These are phyloP conservation scores for Mucor velutinosus DNA, from an alignment of 371 early-diverging fungal species.

Conservation along the genomic window DNA sequence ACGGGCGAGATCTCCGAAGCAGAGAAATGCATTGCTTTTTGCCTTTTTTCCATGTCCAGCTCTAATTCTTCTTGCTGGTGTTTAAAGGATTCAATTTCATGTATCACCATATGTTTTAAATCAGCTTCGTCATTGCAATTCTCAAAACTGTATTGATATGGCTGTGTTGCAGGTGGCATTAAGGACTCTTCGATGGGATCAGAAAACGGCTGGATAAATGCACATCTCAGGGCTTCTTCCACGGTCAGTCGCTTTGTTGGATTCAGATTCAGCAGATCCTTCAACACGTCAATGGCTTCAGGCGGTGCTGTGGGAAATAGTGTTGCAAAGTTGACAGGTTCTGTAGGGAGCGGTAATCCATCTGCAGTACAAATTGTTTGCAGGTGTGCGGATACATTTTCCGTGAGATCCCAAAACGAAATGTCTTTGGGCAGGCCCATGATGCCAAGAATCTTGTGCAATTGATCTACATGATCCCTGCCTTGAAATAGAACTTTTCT, in stretches of 20 bases:
- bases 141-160: conserved; percentile 30
- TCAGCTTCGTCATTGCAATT: conserved; percentile 13
- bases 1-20: background rate
- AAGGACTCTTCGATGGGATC: conserved; percentile 31
- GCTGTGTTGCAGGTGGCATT: background rate
- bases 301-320: conserved; percentile 54
- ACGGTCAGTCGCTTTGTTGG: conserved; percentile 85
- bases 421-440: conserved; percentile 89
- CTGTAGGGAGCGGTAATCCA: conserved; percentile 38
- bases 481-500: conserved; percentile 72
- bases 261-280: conserved; percentile 82
- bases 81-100: conserved; percentile 28
- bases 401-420: conserved; percentile 52
- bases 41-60: background rate
- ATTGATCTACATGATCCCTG: conserved; percentile 85
- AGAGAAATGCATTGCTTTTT: background rate
- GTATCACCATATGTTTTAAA: conserved; percentile 21
- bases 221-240: conserved; percentile 74
- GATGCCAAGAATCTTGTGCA: conserved; percentile 85
- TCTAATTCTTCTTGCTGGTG: background rate
- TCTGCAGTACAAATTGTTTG: conserved; percentile 44
- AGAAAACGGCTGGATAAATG: conserved; percentile 63
- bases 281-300: conserved; percentile 77
- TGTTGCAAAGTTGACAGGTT: conserved; percentile 26
- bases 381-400: conserved; percentile 22